Evolutionary conservation across 306 rosid species (phyloP).

Genomic region (Lagenaria siceraria): DNA sequence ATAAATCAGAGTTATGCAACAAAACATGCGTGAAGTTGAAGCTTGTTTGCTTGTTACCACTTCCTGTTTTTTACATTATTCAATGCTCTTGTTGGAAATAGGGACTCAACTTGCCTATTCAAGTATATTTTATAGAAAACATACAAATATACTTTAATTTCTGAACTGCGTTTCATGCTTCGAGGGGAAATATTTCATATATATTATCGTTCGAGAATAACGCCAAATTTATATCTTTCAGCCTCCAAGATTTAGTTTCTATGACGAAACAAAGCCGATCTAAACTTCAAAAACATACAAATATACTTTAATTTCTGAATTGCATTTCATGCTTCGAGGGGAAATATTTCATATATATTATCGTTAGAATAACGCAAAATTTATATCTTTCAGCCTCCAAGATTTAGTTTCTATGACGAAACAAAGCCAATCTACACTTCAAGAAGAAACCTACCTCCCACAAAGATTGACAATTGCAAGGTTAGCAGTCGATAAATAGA

Average conservation of each 20-base stretch:
- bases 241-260: slow-evolving; percentile 69
- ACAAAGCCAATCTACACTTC: slow-evolving; percentile 81
- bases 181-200: background rate
- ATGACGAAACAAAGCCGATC: slow-evolving; percentile 75
- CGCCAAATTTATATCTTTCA: background rate
- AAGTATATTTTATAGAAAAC: background rate
- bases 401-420: slow-evolving; percentile 77
- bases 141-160: background rate
- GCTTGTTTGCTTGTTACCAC: background rate
- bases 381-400: slow-evolving; percentile 28
- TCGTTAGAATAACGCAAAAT: background rate
- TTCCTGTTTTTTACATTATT: background rate
- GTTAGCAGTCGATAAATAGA: slow-evolving; percentile 20
- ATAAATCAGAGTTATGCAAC: background rate
- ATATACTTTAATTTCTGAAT: no score
- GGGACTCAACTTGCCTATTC: background rate
- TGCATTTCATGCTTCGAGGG: no score
- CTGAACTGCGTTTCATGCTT: background rate
- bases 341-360: background rate
- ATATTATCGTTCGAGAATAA: background rate
- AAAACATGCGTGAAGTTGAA: background rate
- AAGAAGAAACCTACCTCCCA: slow-evolving; percentile 87
- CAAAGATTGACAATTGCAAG: slow-evolving; percentile 77
- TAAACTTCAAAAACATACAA: slow-evolving; percentile 82
- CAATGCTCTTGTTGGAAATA: background rate